Base-by-base conservation (phyloP, 306 rosid genomes). In the Lathyrus sativus region DNA sequence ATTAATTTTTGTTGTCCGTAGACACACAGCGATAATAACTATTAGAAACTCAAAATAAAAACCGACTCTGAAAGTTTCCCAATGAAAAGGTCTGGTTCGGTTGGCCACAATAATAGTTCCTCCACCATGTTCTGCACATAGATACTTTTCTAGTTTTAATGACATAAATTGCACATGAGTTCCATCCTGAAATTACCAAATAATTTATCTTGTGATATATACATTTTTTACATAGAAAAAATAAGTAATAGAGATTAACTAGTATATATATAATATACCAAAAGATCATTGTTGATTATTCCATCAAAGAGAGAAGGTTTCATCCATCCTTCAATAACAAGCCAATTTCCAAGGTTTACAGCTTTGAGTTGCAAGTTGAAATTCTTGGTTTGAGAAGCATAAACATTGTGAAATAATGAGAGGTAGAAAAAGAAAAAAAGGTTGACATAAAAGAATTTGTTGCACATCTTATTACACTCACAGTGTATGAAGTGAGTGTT, bases 301-400 rank as follows among this genome's bases (percentile, higher is more conserved):
- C 78, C 87, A 65, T 80, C 68, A 62, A 84, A 86, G 51, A 78
- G 87, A 68, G 87, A 78, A 73, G 84, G 91, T 46, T 84, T 78
- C 91, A 88, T 88, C 88, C 89, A 86, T 0, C 91, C 95, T 76
- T 88, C 95, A 18, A 60, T 82, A 22, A 88, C 49, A 2, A 88
- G 85, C 91, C 91, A 88, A 31, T 76, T 75, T 59, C 95, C 95
- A 3, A 88, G 84, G 67, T 86, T 86, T 37, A 86, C 95, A 29
- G 89, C 82, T 70, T 83, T 88, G 58, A 85, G 63, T 29, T 85
- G 89, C 83, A 81, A 54, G 63, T 55, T 31, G 58, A 38, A 28
- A 14, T 67, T 70, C 13, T 79, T 50, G 71, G 78, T 49, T 38
- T 80, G 82, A 12, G 80, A 78, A 65, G 28, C 29, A 44, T 72